A percentile compares a stretch with the other conserved stretches of the same genome.
Conservation (phyloP, 2,329 filamentous ascomycete species). For the Penicillium sp. region DNA sequence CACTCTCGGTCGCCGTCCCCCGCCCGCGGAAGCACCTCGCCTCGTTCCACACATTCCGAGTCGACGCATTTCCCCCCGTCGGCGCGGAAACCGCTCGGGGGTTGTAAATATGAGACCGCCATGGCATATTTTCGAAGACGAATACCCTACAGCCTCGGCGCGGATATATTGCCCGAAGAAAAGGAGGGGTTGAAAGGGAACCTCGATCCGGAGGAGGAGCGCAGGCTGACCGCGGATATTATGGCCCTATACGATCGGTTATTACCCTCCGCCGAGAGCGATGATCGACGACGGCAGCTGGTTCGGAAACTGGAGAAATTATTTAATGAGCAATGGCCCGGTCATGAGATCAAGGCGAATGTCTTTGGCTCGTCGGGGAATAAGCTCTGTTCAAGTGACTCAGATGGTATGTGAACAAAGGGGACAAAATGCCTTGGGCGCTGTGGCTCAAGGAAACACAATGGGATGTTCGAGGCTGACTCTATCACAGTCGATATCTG, state of each 20-base stretch:
- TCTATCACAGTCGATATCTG: conserved; percentile 80
- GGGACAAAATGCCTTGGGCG: not conserved
- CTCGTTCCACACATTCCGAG: conserved; percentile 87
- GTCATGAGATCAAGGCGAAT: conserved; percentile 83
- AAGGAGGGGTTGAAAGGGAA: conserved; percentile 69
- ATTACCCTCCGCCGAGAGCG: conserved; percentile 77
- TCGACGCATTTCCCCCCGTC: conserved; percentile 74
- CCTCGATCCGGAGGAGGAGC: conserved; percentile 71
- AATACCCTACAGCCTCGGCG: conserved; percentile 90
- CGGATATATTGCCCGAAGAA: conserved; percentile 71
- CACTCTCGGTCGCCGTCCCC: conserved; percentile 81
- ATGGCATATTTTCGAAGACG: conserved; percentile 78
- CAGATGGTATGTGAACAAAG: conserved; percentile 69
- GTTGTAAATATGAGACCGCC: conserved; percentile 87
- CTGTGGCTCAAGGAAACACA: not conserved
- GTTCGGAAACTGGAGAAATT: conserved; percentile 86
- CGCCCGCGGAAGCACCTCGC: conserved; percentile 75
- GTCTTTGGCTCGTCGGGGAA: conserved; percentile 99
- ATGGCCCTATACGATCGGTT: conserved; percentile 80
- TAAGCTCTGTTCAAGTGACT: conserved; percentile 89
- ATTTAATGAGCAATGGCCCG: conserved; percentile 89
- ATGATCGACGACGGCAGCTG: conserved; percentile 71
- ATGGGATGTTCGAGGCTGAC: conserved; percentile 23
- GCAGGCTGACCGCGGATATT: conserved; percentile 78
- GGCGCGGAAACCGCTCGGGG: conserved; percentile 64